phyloP scores from a whole-genome alignment of 805 yeast species.

The Ogataea zsoltii region DNA sequence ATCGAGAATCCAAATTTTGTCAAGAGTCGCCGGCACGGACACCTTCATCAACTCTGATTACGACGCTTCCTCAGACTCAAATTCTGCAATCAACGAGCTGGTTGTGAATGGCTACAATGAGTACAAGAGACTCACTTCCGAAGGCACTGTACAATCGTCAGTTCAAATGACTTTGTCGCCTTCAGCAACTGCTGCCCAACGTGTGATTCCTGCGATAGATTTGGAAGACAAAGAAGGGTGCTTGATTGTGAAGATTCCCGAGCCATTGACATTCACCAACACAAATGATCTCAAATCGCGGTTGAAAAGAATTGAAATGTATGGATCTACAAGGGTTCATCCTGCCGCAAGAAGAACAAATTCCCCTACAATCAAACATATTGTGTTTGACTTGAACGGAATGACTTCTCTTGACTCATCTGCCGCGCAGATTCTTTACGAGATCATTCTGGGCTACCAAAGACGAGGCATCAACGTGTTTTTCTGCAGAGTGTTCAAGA shows the following conservation, averaged over 20 bases:
- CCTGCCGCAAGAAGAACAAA: conserved; percentile 49
- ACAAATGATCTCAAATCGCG: conserved; percentile 72
- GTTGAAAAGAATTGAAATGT: conserved; percentile 67
- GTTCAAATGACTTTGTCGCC: conserved; percentile 9
- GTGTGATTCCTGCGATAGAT: conserved; percentile 17
- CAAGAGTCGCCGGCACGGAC: conserved; percentile 61
- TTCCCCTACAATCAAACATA: conserved; percentile 48
- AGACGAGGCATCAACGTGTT: conserved; percentile 55
- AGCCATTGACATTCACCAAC: conserved; percentile 86
- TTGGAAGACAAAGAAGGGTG: conserved; percentile 64
- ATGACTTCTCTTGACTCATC: conserved; percentile 80
- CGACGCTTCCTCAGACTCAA: conserved; percentile 22
- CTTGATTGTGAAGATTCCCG: conserved; percentile 78
- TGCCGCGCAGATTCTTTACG: conserved; percentile 70
- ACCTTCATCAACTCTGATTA: conserved; percentile 73
- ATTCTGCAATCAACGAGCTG: conserved; percentile 15
- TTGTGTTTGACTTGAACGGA: conserved; percentile 79
- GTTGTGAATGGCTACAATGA: conserved; percentile 31
- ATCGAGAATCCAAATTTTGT: conserved; percentile 82
- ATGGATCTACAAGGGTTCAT: conserved; percentile 73
- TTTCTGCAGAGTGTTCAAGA: conserved; percentile 60
- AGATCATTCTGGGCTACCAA: conserved; percentile 58
- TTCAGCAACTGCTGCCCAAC: background rate
- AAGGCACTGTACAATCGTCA: background rate
- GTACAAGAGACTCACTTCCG: conserved; percentile 9